Evolutionary conservation across 805 yeast species (phyloP).

Genomic region (Hemisphaericaspora nanyangensis): DNA sequence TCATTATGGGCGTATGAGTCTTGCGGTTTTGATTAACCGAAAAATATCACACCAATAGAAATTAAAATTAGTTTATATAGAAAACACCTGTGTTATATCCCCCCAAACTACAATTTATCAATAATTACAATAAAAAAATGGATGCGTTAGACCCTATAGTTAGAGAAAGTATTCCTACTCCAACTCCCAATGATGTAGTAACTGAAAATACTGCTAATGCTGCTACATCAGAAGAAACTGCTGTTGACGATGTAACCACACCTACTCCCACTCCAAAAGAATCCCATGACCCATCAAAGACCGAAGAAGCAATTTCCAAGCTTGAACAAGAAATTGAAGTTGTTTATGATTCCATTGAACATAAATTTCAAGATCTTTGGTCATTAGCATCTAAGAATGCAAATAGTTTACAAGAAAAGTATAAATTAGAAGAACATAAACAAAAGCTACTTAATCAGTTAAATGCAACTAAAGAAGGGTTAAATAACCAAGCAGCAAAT

Average conservation of each 20-base stretch:
- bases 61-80: too few relatives aligned
- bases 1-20: too few relatives aligned
- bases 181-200: too few relatives aligned
- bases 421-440: conserved; percentile 24
- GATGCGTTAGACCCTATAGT: too few relatives aligned
- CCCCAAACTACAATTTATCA: too few relatives aligned
- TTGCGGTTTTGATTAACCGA: too few relatives aligned
- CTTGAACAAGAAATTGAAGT: conserved; percentile 53
- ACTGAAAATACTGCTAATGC: too few relatives aligned
- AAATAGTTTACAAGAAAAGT: conserved; percentile 24
- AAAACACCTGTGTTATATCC: too few relatives aligned
- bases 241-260: background rate
- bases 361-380: conserved; percentile 32
- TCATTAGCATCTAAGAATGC: conserved; percentile 29
- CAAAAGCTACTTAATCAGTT: conserved; percentile 26
- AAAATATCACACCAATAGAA: too few relatives aligned
- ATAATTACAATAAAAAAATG: too few relatives aligned
- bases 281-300: conserved; percentile 17
- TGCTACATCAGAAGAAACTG: background rate
- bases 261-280: background rate
- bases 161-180: too few relatives aligned
- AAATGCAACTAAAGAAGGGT: conserved; percentile 19
- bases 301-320: conserved; percentile 50
- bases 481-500: conserved; percentile 16
- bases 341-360: conserved; percentile 45